Conservation (phyloP, 176 grass and related monocot genomes). For the Echinochloa phyllopogon region DNA sequence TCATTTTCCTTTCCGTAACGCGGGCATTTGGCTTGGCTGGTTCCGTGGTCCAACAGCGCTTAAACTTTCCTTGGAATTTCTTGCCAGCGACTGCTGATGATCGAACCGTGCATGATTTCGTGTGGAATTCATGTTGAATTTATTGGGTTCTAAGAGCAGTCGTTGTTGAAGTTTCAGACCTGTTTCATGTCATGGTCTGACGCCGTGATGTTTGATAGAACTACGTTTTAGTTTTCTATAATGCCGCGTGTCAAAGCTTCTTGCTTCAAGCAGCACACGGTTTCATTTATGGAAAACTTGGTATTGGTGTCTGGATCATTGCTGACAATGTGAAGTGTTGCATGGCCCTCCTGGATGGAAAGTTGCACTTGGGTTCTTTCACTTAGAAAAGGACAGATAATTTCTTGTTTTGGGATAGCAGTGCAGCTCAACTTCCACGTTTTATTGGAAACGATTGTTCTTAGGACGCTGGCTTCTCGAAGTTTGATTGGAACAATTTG, state of each 20-base stretch:
- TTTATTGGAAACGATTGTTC: background rate
- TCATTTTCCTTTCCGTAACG: background rate
- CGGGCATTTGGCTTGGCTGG: background rate
- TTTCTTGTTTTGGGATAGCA: constrained; percentile 4
- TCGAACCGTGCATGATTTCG: constrained; percentile 44
- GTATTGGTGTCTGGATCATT: background rate
- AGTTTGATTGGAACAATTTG: constrained; percentile 24
- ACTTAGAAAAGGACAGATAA: constrained; percentile 3
- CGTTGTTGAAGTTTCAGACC: constrained; percentile 1
- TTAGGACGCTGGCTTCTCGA: background rate
- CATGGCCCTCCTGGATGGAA: constrained; percentile 8
- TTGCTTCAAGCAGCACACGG: background rate
- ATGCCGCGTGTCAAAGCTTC: background rate
- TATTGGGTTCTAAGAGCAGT: background rate
- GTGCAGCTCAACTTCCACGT: constrained; percentile 1
- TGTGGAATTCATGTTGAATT: background rate
- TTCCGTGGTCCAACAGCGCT: background rate
- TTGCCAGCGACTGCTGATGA: background rate
- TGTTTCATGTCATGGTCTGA: background rate
- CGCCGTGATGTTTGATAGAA: background rate
- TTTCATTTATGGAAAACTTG: background rate
- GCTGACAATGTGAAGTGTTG: too few relatives aligned
- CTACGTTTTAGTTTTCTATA: background rate
- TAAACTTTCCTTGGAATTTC: background rate
- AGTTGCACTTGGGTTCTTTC: background rate